Evolutionary conservation across 1,139 yeast species (phyloP).

Genomic region (Blastobotrys persicus): DNA sequence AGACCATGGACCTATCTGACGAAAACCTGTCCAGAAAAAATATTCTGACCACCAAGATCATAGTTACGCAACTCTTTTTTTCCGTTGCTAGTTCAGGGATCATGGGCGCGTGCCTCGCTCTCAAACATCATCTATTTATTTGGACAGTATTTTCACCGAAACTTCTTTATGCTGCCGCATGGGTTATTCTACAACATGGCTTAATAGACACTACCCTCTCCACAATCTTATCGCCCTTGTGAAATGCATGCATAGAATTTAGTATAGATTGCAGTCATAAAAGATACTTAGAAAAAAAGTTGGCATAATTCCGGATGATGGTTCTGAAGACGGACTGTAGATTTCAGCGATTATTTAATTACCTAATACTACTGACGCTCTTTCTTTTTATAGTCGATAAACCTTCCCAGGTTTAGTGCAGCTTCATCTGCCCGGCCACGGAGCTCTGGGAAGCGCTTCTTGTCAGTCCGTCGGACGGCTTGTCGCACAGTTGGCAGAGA

Average conservation of each 20-base stretch:
- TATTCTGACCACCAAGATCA: constrained; percentile 33
- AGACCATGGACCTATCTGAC: constrained; percentile 11
- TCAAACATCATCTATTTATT: constrained; percentile 83
- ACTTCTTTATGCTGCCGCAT: constrained; percentile 71
- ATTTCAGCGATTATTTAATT: too few relatives aligned
- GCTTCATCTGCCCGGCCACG: constrained; percentile 70
- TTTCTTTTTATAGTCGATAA: constrained; percentile 66
- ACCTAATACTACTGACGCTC: constrained; percentile 33
- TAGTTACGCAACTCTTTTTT: constrained; percentile 51
- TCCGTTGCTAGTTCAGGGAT: constrained; percentile 56
- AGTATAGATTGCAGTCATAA: background rate
- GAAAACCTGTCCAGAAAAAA: constrained; percentile 17
- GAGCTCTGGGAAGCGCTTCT: constrained; percentile 54
- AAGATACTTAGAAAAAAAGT: background rate
- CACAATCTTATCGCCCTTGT: constrained; percentile 1
- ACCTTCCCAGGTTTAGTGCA: constrained; percentile 63
- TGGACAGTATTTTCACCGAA: constrained; percentile 99
- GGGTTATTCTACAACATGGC: constrained; percentile 48
- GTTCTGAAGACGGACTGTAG: too few relatives aligned
- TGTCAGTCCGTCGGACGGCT: constrained; percentile 64
- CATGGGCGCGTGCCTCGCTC: constrained; percentile 64
- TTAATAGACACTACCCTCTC: constrained; percentile 25
- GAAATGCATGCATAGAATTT: background rate
- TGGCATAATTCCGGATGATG: background rate
- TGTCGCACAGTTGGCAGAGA: constrained; percentile 51